phyloP scores from a whole-genome alignment of 768 basidiomycete genomes.

The Lentinus brumalis region DNA sequence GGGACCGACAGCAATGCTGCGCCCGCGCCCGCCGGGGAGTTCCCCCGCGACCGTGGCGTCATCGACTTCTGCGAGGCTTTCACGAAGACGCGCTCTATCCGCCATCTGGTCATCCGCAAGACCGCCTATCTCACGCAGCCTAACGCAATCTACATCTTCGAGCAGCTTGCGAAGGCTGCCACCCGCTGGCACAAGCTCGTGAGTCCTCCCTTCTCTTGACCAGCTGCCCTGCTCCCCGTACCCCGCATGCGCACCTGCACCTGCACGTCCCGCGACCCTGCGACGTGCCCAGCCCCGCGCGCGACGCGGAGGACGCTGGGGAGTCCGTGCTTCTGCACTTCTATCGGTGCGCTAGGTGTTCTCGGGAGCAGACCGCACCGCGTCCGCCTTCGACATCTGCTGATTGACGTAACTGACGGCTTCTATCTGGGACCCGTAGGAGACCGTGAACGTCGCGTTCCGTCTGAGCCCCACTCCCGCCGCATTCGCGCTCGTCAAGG shows the following conservation, averaged over 20 bases:
- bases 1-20: neutral
- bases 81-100: slow-evolving; percentile 36
- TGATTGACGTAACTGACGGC: slow-evolving; percentile 13
- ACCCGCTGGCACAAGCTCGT: slow-evolving; percentile 49
- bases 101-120: slow-evolving; percentile 56
- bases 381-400: neutral
- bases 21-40: neutral
- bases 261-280: neutral
- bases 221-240: neutral
- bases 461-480: slow-evolving; percentile 48
- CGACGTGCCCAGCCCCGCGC: neutral
- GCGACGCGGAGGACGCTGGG: neutral
- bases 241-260: neutral
- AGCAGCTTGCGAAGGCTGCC: slow-evolving; percentile 48
- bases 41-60: slow-evolving; percentile 6
- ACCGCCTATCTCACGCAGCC: slow-evolving; percentile 58
- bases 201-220: slow-evolving; percentile 25
- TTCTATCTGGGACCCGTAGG: slow-evolving; percentile 36
- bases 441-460: slow-evolving; percentile 55
- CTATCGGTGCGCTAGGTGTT: neutral
- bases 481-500: slow-evolving; percentile 33
- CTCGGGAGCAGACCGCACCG: neutral
- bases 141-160: slow-evolving; percentile 46
- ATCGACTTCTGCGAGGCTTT: slow-evolving; percentile 45
- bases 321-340: neutral